A percentile compares a stretch with the other conserved stretches of the same genome.
Conservation (phyloP, 2,329 filamentous ascomycete species). For the Phoma sp. region DNA sequence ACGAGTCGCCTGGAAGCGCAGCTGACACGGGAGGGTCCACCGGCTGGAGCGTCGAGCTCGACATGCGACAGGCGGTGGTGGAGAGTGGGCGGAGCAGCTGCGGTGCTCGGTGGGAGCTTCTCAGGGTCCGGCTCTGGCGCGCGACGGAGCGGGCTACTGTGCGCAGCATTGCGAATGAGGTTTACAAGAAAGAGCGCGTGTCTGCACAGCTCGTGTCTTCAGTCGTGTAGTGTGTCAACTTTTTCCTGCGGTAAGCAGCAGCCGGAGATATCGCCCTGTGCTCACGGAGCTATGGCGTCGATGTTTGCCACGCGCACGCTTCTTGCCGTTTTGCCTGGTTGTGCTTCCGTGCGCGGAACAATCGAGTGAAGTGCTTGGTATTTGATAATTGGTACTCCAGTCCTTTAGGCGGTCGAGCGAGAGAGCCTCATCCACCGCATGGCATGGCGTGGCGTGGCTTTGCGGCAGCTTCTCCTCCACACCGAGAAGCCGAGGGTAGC, state of each 20-base stretch:
- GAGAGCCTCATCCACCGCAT: background rate
- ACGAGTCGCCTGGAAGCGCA: constrained; percentile 73
- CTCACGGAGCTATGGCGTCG: constrained; percentile 19
- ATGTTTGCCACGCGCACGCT: constrained; percentile 22
- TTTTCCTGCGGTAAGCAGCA: constrained; percentile 25
- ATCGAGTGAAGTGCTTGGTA: background rate
- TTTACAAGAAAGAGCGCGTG: constrained; percentile 7
- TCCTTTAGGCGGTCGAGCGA: too few relatives aligned
- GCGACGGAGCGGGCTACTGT: constrained; percentile 45
- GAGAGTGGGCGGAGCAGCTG: constrained; percentile 50
- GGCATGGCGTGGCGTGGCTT: background rate
- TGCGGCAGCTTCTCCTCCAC: constrained; percentile 10
- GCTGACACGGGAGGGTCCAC: constrained; percentile 68
- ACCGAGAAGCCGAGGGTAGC: constrained; percentile 43
- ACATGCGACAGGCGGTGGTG: constrained; percentile 58
- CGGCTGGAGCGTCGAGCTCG: constrained; percentile 57
- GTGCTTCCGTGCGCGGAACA: constrained; percentile 8
- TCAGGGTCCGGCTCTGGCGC: constrained; percentile 44
- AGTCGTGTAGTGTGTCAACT: background rate
- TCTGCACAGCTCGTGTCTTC: background rate
- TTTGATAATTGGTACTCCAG: too few relatives aligned
- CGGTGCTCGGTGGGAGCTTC: constrained; percentile 31
- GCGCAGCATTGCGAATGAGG: constrained; percentile 44
- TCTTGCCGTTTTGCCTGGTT: background rate
- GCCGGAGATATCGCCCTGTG: constrained; percentile 26